phyloP scores from a whole-genome alignment of 768 basidiomycete species.

The Leucogyrophana mollusca region DNA sequence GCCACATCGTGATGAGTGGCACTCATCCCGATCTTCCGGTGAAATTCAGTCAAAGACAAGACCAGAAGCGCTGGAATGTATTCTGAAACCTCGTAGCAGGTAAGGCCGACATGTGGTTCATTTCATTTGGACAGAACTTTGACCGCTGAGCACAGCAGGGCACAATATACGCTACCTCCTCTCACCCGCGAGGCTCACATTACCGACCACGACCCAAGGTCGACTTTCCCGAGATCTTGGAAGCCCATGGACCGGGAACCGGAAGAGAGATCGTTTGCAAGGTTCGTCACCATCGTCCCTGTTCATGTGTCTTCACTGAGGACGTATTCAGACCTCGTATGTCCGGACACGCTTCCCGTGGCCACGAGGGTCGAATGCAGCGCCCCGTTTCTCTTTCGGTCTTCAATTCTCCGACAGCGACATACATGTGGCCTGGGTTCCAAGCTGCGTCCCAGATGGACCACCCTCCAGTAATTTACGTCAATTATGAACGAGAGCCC shows the following conservation, averaged over 20 bases:
- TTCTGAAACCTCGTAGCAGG: conserved; percentile 10
- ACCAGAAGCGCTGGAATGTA: conserved; percentile 20
- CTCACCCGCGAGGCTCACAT: conserved; percentile 28
- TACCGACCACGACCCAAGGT: conserved; percentile 32
- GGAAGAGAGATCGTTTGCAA: conserved; percentile 22
- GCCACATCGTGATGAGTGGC: conserved; percentile 21
- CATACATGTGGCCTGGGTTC: conserved; percentile 48
- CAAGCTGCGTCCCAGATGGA: conserved; percentile 43
- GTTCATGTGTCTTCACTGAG: conserved; percentile 3
- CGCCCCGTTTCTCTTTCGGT: conserved; percentile 36
- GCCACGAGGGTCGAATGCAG: conserved; percentile 26
- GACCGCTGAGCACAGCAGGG: conserved; percentile 27
- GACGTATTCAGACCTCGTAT: conserved; percentile 17
- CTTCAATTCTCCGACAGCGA: conserved; percentile 43
- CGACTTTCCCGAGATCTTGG: conserved; percentile 31
- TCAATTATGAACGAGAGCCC: conserved; percentile 31
- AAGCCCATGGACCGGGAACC: conserved; percentile 18
- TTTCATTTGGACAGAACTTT: conserved; percentile 10
- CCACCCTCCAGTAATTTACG: conserved; percentile 38
- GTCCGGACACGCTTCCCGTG: conserved; percentile 17
- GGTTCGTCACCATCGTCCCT: conserved; percentile 16
- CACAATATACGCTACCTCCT: conserved; percentile 32
- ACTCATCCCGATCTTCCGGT: conserved; percentile 17
- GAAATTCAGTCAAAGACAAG: conserved; percentile 15
- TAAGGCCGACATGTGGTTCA: conserved; percentile 11